These are phyloP conservation scores for Stygiomarasmius scandens DNA, from an alignment of 1,284 basidiomycete genomes.

Conservation along the genomic window DNA sequence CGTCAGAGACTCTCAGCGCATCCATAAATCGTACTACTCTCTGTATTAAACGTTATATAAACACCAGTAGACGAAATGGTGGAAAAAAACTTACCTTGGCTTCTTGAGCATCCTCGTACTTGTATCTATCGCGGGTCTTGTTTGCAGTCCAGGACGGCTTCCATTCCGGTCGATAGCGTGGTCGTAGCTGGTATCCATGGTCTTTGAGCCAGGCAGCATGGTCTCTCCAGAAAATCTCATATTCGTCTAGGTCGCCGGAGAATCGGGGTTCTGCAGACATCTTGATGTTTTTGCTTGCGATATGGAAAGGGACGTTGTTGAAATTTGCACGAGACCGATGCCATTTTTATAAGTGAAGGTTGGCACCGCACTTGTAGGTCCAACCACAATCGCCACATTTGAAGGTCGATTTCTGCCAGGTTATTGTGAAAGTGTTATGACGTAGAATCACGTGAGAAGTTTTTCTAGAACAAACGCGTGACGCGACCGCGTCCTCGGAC, in stretches of 20 bases:
- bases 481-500: no score
- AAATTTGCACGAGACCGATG: no score
- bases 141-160: constrained; percentile 33
- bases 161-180: constrained; percentile 39
- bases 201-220: constrained; percentile 30
- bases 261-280: neutral
- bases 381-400: no score
- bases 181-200: constrained; percentile 38
- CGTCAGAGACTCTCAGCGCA: constrained; percentile 33
- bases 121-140: neutral
- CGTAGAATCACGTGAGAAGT: no score
- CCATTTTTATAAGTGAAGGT: no score
- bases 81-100: neutral
- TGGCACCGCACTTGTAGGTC: no score
- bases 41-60: neutral
- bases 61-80: no score
- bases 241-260: neutral
- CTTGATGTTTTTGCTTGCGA: neutral
- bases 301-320: no score
- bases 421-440: no score
- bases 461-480: no score
- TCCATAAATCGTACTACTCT: constrained; percentile 27
- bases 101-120: constrained; percentile 10
- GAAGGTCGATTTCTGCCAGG: no score
- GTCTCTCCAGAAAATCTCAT: constrained; percentile 30